Evolutionary conservation across 1,284 basidiomycete species (phyloP).

Genomic region (Puccinia horiana): DNA sequence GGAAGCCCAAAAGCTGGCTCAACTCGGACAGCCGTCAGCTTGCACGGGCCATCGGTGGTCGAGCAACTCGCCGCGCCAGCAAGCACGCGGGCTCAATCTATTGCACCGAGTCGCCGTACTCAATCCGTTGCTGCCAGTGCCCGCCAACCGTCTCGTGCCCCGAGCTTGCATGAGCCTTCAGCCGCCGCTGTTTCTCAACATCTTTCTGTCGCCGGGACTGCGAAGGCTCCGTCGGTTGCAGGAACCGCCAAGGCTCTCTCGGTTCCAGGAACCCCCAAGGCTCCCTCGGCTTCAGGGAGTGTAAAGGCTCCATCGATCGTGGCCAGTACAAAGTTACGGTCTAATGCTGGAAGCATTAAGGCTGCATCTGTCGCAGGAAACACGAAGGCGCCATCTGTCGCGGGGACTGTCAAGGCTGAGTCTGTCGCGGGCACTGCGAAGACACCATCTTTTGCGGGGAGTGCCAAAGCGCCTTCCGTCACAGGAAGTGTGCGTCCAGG

Average conservation of each 20-base stretch:
- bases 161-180: neutral
- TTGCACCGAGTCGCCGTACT: neutral
- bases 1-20: neutral
- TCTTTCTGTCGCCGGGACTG: neutral
- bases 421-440: neutral
- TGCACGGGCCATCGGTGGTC: neutral
- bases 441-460: neutral
- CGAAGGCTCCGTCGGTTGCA: neutral
- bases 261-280: neutral
- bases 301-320: neutral
- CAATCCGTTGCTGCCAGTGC: neutral
- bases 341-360: neutral
- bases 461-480: neutral
- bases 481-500: neutral
- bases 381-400: constrained; percentile 10
- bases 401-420: neutral
- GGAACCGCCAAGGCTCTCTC: neutral
- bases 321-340: neutral
- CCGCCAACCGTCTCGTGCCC: constrained; percentile 6
- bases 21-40: neutral
- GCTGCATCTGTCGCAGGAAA: neutral
- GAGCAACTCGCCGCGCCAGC: neutral
- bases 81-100: neutral
- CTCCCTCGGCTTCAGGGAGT: neutral
- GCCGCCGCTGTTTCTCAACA: neutral